Evolutionary conservation across 768 basidiomycete species (phyloP), one percentile per base, ranked within the genome.

Genomic region (Lactarius sp.): DNA sequence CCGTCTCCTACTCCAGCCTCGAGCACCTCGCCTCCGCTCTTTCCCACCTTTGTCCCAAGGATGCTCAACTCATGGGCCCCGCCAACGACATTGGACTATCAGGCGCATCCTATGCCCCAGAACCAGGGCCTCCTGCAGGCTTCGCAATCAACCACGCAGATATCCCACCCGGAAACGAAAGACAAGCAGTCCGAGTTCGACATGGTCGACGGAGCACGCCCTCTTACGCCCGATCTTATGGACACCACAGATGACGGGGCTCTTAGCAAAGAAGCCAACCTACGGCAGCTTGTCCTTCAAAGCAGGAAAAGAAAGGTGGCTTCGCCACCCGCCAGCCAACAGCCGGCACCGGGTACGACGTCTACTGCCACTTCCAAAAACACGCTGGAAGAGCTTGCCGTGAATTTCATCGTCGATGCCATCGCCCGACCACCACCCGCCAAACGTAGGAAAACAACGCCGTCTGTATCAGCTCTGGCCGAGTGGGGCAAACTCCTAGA

Each of bases 401-500:
- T 39, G 39, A 52, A 42, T 53, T 65, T 65, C 34, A 64, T 59
- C 33, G 53, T 49, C 7, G 62, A 64, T 33, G 63, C 63, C 36
- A 58, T 62, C 37, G n/a, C 54, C 37, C 50, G 62, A 31, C 62
- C 66, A 18, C 56, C 68, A 33, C 61, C 68, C 31, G 22, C 52
- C 44, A 72, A 73, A 61, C 54, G 56, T 4, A 27, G 52, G 22
- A 63, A 52, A 47, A 14, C 65, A 3, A 56, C 22, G 31, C 59
- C 55, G 2, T 50, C 74, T 68, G 58, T 61, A 69, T 20, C 36
- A 8, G 52, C 68, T 37, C 72, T 83, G 22, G 79, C 77, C 16
- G 77, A 76, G 12, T 78, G 78, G 69, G 78, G 80, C 56, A 74
- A 70, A 47, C 75, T 75, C 18, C 73, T 85, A 8, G 79, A 83